phyloP scores from a whole-genome alignment of 352 stramenopile species.

The Phytophthora rubi region DNA sequence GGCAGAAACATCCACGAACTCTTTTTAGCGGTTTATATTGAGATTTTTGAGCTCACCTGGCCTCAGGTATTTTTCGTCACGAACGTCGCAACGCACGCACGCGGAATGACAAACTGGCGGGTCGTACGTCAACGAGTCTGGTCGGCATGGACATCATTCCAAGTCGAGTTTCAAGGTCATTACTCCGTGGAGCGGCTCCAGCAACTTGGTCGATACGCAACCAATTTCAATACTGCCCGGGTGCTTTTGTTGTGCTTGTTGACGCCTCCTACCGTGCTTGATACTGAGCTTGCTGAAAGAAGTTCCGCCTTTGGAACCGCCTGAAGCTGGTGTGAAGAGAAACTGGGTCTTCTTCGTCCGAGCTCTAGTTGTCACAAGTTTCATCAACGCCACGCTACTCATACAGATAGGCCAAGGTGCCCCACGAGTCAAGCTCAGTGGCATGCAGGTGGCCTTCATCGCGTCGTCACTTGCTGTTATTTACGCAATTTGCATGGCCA shows the following conservation, averaged over 20 bases:
- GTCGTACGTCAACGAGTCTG: neutral
- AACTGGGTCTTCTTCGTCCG: conserved; percentile 1
- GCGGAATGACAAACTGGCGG: no score
- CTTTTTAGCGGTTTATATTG: no score
- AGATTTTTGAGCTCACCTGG: no score
- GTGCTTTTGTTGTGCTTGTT: neutral
- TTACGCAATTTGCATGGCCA: neutral
- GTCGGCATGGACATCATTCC: neutral
- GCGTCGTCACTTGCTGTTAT: neutral
- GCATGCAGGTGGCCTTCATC: neutral
- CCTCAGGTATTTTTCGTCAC: no score
- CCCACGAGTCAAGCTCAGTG: neutral
- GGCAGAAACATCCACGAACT: no score
- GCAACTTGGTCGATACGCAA: neutral
- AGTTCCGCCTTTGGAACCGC: neutral
- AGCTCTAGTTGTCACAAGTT: neutral
- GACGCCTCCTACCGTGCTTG: neutral
- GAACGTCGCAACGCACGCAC: no score
- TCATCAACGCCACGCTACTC: neutral
- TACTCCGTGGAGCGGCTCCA: neutral
- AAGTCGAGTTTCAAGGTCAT: neutral
- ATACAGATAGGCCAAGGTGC: neutral
- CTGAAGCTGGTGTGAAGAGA: neutral
- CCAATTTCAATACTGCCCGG: neutral
- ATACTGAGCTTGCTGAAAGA: neutral